These are phyloP conservation scores for Phaseolus lunatus DNA, from an alignment of 306 rosid genomes.

Conservation along the genomic window DNA sequence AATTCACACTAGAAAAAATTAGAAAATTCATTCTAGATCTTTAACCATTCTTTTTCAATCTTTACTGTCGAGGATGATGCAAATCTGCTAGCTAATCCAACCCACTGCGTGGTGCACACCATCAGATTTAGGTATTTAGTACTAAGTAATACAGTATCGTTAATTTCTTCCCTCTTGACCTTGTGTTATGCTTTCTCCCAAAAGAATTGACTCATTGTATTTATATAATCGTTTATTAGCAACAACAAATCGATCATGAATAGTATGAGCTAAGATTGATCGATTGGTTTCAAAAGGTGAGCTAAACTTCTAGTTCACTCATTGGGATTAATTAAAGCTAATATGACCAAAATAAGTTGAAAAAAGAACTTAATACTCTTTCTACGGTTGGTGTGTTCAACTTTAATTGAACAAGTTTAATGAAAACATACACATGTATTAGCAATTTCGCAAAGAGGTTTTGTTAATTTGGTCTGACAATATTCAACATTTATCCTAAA, in stretches of 20 bases:
- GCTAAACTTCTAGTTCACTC: neutral
- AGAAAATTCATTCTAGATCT: no score
- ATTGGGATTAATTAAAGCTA: neutral
- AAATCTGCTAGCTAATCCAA: neutral
- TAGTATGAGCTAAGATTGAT: neutral
- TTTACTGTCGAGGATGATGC: neutral
- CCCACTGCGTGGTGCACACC: neutral
- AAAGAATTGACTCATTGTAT: neutral
- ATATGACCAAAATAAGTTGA: neutral
- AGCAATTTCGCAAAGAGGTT: neutral
- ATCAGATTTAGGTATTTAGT: neutral
- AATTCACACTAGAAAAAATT: no score
- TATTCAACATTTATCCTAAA: neutral
- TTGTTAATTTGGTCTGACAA: neutral
- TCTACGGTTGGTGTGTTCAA: neutral
- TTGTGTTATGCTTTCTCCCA: conserved; percentile 2
- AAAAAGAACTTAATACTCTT: neutral
- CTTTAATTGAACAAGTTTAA: neutral
- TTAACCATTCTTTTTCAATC: neutral
- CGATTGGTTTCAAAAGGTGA: conserved; percentile 5
- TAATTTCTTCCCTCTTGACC: neutral
- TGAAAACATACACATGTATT: neutral
- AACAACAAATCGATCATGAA: neutral
- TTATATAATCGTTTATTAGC: conserved; percentile 1
- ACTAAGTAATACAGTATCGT: neutral